Evolutionary conservation across 2,329 filamentous ascomycete species (phyloP), one percentile per base, ranked within the genome.

Genomic region (Exophiala aquamarina): DNA sequence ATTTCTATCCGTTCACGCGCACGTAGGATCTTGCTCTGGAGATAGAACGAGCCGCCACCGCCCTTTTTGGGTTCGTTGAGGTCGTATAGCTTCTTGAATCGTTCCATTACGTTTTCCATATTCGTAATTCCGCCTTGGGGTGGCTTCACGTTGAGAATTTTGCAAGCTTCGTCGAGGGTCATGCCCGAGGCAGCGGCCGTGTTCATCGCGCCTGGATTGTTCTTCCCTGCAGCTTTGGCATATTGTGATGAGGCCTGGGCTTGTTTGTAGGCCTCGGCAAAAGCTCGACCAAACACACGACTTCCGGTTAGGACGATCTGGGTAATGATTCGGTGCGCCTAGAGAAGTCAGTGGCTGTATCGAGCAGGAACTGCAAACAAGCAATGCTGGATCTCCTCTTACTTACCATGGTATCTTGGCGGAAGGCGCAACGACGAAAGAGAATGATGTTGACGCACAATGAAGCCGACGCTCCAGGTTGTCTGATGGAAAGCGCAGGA

Each of bases 61-160:
- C 93, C 93, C 65, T 95, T 95, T 70, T 94, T 79, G 9, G 93
- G 92, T 57, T 98, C 88, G 72, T 98, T 98, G 60, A 82, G 75
- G 70, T 98, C 93, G 66, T 96, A 98, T 38, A 98, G 74, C 56
- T 86, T 83, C 81, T 97, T 97, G 78, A 97, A 98, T 44, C 90
- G 80, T 59, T 86, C 83, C 70, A 87, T 84, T 45, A 95, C 83
- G 57, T 86, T 78, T 61, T 91, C 87, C 66, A 91, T 74, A 65
- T 91, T 87, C 50, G 85, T 78, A 65, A 89, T 78, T 36, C 88
- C 89, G 52, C 78, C 81, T 66, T 86, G 81, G 1, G 92, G 91
- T 29, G 91, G 89, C 68, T 92, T 89, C 59, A 98, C 90, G 68
- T 98, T 95, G 55, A 98, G 81, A 64, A 98, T 96, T 71, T 90